These are phyloP conservation scores for Amaranthus hypochondriacus DNA, from an alignment of 148 eudicot genomes.

Conservation along the genomic window DNA sequence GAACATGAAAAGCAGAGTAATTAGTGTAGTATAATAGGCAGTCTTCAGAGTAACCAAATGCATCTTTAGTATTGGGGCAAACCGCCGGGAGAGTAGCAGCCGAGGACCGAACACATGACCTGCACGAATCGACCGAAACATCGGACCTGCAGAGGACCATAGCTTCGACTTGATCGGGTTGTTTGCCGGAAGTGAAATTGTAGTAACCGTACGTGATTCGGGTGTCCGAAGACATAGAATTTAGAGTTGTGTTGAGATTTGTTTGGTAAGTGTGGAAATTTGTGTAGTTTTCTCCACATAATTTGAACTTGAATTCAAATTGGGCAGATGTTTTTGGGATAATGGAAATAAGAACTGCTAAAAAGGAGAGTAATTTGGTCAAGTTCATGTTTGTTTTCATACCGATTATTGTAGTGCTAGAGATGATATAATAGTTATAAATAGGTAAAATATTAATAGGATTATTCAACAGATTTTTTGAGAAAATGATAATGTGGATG, in stretches of 20 bases:
- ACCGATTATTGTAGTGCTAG: too few species aligned
- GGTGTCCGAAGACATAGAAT: slow-evolving; percentile 14
- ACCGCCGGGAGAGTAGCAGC: background rate
- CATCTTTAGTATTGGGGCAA: slow-evolving; percentile 26
- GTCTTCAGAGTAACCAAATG: slow-evolving; percentile 16
- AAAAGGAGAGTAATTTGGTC: background rate
- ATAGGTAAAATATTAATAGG: too few species aligned
- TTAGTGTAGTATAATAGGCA: slow-evolving; percentile 20
- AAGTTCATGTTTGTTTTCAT: background rate
- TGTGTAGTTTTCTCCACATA: slow-evolving; percentile 14
- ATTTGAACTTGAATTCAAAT: background rate
- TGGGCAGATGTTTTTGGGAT: slow-evolving; percentile 14
- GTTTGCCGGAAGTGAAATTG: slow-evolving; percentile 34
- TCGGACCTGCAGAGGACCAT: slow-evolving; percentile 28
- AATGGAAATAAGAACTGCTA: background rate
- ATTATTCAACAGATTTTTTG: too few species aligned
- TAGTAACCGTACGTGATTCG: slow-evolving; percentile 38
- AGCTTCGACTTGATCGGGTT: slow-evolving; percentile 21
- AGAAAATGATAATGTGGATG: too few species aligned
- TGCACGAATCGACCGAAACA: slow-evolving; percentile 11
- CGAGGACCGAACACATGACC: slow-evolving; percentile 2
- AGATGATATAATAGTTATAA: too few species aligned
- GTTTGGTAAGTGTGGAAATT: slow-evolving; percentile 25
- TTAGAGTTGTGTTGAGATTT: slow-evolving; percentile 20
- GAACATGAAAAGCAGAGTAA: background rate